phyloP scores from a whole-genome alignment of 176 grass and related monocot species.

The Zizania latifolia region DNA sequence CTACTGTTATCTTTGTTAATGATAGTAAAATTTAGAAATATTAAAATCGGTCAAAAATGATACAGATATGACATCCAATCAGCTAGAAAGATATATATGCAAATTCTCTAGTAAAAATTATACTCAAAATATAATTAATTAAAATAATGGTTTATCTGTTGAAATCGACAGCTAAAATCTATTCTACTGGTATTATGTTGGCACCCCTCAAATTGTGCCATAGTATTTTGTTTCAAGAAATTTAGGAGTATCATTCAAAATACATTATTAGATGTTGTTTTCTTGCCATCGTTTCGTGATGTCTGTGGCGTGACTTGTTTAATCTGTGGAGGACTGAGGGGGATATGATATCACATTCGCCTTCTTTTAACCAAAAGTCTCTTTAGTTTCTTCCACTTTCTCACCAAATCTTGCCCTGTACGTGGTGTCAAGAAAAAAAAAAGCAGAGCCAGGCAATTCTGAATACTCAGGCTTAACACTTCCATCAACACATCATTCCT shows the following conservation, averaged over 20 bases:
- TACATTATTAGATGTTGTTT: not conserved
- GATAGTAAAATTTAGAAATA: too few relatives aligned
- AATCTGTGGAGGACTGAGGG: not conserved
- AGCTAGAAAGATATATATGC: too few relatives aligned
- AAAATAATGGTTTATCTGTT: too few relatives aligned
- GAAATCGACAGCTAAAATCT: too few relatives aligned
- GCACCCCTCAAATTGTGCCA: constrained; percentile 7
- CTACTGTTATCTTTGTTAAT: too few relatives aligned
- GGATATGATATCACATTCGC: constrained; percentile 2
- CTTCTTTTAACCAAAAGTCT: constrained; percentile 28
- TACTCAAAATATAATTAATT: too few relatives aligned
- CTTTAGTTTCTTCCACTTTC: constrained; percentile 18
- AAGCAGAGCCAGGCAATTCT: constrained; percentile 24
- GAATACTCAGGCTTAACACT: constrained; percentile 23
- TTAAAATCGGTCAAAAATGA: too few relatives aligned
- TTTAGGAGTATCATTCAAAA: not conserved
- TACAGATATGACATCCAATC: too few relatives aligned
- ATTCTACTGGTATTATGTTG: not conserved
- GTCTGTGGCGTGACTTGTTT: constrained; percentile 21
- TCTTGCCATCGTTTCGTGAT: not conserved
- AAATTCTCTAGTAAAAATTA: not conserved
- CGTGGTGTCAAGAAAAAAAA: not conserved
- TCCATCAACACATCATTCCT: not conserved
- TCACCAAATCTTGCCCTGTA: constrained; percentile 20
- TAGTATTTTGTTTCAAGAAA: not conserved